Base-by-base conservation (phyloP, 2,329 filamentous ascomycete species). In the Beauveria australis region DNA sequence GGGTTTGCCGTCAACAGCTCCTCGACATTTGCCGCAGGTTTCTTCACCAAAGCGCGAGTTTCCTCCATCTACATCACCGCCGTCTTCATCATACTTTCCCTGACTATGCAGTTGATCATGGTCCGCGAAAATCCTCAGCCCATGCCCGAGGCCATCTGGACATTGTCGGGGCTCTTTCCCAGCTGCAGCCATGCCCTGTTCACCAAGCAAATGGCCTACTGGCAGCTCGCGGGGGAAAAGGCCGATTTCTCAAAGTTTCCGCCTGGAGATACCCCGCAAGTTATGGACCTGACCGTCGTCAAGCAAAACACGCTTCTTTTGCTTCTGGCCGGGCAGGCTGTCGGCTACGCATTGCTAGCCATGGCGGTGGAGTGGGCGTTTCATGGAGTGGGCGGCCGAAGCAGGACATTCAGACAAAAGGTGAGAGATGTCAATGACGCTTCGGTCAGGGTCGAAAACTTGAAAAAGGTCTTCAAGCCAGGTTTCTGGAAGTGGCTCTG, bases 1-100 rank as follows among this genome's bases (percentile, higher is more conserved):
- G 61, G 81, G 68, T 60, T 76, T 70, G 66, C 71, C 71, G 81
- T 87, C 19, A 88, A 87, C 4, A 77, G 89, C n/a, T 84, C 84
- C 47, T 84, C 79, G 16, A 79, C 88, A 9, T 88, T 87, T 2
- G 72, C 68, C 1, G 70, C 73, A 0, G 64, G 73, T 16, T 76
- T 75, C 63, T 76, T 76, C 66, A 68, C 64, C 40, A 68, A 67
- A 59, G 65, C 71, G 3, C 67, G 66, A 7, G 65, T 71, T 6
- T 69, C 70, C 1, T 66, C 70, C 53, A 66, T 73, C 41, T 69
- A 69, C 55, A 67, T 72, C 22, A 63, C 69, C 8, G 63, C 66
- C 2, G 62, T 68, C 37, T 69, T 70, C 41, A 59, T 72, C 22
- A 49, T 72, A 3, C 63, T 74, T 2, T 68, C 70, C 16, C 43